Conservation (phyloP, 176 grass and related monocot species). For the Oryza meridionalis region DNA sequence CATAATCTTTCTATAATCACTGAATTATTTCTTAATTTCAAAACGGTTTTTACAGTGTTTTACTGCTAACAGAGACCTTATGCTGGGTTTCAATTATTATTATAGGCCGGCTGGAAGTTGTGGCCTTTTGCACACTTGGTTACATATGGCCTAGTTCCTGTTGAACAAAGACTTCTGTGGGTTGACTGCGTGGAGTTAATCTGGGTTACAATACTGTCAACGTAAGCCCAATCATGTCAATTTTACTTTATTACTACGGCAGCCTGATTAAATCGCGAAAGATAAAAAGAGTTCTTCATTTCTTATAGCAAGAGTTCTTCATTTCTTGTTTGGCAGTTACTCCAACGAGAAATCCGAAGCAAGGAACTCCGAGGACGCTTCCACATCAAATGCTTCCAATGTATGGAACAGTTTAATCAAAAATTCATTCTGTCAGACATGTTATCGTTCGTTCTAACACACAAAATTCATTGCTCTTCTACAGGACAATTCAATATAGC, state of each 20-base stretch:
- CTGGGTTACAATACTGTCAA: conserved; percentile 97
- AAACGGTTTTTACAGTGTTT: not conserved
- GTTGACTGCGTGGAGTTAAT: conserved; percentile 92
- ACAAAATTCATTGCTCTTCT: not conserved
- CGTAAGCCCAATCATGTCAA: conserved; percentile 48
- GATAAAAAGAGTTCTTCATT: not conserved
- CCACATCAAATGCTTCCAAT: conserved; percentile 16
- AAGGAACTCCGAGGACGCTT: conserved; percentile 57
- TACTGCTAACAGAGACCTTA: not conserved
- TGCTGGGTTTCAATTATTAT: conserved; percentile 23
- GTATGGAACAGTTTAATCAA: conserved; percentile 16
- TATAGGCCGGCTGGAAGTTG: conserved; percentile 92
- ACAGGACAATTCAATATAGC: conserved; percentile 42
- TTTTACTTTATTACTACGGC: not conserved
- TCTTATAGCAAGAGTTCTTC: not conserved
- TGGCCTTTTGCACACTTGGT: conserved; percentile 96
- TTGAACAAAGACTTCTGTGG: conserved; percentile 97
- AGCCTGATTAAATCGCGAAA: conserved; percentile 3
- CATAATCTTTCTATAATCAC: not conserved
- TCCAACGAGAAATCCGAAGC: conserved; percentile 98
- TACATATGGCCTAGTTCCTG: conserved; percentile 83
- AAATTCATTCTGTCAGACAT: not conserved
- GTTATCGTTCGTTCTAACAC: conserved; percentile 1
- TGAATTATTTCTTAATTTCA: not conserved
- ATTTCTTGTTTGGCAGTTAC: conserved; percentile 53